Conservation (phyloP, 1,284 basidiomycete genomes). For the Ustilago bromivora region DNA sequence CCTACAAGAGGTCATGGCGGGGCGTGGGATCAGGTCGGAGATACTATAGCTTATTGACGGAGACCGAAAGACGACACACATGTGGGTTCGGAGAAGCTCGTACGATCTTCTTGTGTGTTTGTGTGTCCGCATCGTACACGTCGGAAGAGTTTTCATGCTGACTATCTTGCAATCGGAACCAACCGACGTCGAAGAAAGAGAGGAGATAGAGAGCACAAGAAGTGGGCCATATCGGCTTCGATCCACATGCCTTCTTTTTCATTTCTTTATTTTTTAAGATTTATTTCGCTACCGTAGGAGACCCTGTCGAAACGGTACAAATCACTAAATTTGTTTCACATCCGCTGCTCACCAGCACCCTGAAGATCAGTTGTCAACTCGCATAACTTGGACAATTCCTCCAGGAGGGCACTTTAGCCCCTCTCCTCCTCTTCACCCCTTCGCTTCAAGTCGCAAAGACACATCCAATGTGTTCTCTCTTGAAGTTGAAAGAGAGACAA, state of each 20-base stretch:
- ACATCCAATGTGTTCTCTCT: not conserved
- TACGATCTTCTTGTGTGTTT: not conserved
- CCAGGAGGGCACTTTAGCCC: constrained; percentile 5
- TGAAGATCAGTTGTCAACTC: constrained; percentile 1
- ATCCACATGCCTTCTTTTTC: constrained; percentile 17
- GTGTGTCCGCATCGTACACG: not conserved
- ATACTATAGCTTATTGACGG: not conserved
- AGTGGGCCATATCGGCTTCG: constrained; percentile 19
- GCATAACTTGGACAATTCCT: not conserved
- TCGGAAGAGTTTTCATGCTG: not conserved
- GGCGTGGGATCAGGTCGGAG: not conserved
- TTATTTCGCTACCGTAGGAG: not conserved
- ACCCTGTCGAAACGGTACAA: constrained; percentile 2
- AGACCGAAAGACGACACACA: not conserved
- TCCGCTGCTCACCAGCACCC: not conserved
- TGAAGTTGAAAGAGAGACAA: not conserved
- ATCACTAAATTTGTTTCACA: constrained; percentile 4
- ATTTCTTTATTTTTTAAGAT: not conserved
- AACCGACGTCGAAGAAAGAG: not conserved
- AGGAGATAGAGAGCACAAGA: not conserved
- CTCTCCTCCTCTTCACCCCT: not conserved
- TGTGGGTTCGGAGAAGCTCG: constrained; percentile 1
- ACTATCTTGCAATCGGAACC: not conserved
- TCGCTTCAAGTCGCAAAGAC: not conserved
- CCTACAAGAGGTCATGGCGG: not conserved